These are phyloP conservation scores for Actinomortierella ambigua DNA, from an alignment of 371 early-diverging fungal species.

Conservation along the genomic window DNA sequence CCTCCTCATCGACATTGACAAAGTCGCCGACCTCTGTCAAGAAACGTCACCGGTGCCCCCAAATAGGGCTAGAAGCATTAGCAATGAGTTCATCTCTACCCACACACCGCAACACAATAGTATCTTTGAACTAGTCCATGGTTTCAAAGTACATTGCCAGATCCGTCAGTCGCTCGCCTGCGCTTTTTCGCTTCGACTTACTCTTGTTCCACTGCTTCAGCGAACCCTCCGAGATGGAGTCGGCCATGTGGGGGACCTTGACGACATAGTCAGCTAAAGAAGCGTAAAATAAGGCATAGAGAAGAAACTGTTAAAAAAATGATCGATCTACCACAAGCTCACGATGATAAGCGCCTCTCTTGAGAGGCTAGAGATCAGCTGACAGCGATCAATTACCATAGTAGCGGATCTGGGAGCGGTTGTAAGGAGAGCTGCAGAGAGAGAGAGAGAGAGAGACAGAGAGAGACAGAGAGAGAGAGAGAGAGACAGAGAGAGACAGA, in stretches of 20 bases:
- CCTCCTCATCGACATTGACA: slow-evolving; percentile 92
- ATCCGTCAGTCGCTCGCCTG: not conserved
- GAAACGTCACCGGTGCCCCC: not conserved
- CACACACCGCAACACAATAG: too few relatives aligned
- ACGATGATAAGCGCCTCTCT: slow-evolving; percentile 27
- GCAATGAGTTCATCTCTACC: not conserved
- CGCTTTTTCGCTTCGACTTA: slow-evolving; percentile 49
- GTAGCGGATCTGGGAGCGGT: slow-evolving; percentile 44
- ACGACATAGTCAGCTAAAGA: slow-evolving; percentile 75
- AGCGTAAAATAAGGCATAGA: slow-evolving; percentile 25
- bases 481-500: not conserved
- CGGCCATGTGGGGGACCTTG: slow-evolving; percentile 95
- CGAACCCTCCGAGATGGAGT: slow-evolving; percentile 97
- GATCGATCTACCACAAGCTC: slow-evolving; percentile 53
- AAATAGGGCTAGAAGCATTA: not conserved
- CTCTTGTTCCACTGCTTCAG: slow-evolving; percentile 95
- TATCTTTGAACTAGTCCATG: too few relatives aligned
- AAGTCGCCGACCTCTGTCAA: slow-evolving; percentile 92
- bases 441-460: not conserved
- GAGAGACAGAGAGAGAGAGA: not conserved
- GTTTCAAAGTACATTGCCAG: not conserved
- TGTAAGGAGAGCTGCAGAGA: slow-evolving; percentile 24
- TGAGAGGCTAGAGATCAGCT: slow-evolving; percentile 4
- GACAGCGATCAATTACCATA: slow-evolving; percentile 27
- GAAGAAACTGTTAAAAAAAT: slow-evolving; percentile 63